A percentile compares a stretch with the other conserved stretches of the same genome.
These are phyloP conservation scores for Iris pallida DNA, from an alignment of 116 monocot species.

Conservation along the genomic window DNA sequence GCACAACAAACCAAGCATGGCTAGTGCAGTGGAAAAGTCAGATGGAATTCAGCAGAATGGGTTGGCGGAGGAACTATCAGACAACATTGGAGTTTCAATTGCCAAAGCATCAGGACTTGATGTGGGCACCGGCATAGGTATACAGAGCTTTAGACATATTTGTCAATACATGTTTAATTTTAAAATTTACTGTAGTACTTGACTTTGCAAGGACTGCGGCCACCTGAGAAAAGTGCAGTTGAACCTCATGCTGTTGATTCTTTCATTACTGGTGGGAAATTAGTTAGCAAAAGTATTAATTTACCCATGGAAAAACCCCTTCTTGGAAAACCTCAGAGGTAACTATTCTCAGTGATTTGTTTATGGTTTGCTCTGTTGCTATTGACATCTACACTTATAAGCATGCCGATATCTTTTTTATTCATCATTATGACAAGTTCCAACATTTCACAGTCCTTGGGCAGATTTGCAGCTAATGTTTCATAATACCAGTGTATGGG, in stretches of 20 bases:
- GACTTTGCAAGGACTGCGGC: slow-evolving; percentile 45
- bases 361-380: background rate
- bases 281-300: slow-evolving; percentile 3
- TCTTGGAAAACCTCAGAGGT: slow-evolving; percentile 66
- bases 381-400: background rate
- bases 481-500: no score
- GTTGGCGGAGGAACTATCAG: slow-evolving; percentile 2
- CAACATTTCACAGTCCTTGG: no score
- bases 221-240: slow-evolving; percentile 15
- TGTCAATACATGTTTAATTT: background rate
- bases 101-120: slow-evolving; percentile 6
- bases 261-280: slow-evolving; percentile 15
- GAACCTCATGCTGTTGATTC: slow-evolving; percentile 18
- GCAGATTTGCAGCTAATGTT: no score
- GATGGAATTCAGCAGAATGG: background rate
- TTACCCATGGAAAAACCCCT: slow-evolving; percentile 28
- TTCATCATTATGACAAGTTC: no score
- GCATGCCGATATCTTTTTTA: background rate
- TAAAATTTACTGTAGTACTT: slow-evolving; percentile 18
- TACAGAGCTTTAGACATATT: background rate
- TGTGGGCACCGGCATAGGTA: slow-evolving; percentile 24
- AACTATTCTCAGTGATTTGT: background rate
- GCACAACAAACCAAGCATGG: slow-evolving; percentile 1
- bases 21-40: slow-evolving; percentile 1
- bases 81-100: slow-evolving; percentile 5